A percentile compares a stretch with the other conserved stretches of the same genome.
Conservation (phyloP, 2,329 filamentous ascomycete genomes). For the Byssothecium circinans region DNA sequence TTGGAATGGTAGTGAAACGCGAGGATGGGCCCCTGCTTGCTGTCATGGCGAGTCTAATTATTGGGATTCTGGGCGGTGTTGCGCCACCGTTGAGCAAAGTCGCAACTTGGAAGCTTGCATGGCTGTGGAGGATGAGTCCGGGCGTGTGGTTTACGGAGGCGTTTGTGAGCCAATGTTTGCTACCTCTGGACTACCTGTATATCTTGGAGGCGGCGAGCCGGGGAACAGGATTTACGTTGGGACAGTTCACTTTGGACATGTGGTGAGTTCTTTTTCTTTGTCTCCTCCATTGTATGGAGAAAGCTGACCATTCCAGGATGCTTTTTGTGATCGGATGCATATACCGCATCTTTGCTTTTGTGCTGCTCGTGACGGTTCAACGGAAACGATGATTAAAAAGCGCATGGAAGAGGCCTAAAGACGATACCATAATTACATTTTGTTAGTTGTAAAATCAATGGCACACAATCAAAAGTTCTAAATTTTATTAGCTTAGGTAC, state of each 20-base stretch:
- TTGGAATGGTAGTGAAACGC: conserved; percentile 58
- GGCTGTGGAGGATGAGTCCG: conserved; percentile 59
- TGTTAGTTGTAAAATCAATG: too few species aligned
- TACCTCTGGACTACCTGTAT: conserved; percentile 55
- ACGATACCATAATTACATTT: too few species aligned
- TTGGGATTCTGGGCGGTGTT: conserved; percentile 58
- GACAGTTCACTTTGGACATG: conserved; percentile 51
- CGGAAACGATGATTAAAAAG: conserved; percentile 7
- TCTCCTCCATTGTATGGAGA: not conserved
- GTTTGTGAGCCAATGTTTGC: conserved; percentile 57
- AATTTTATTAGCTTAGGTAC: too few species aligned
- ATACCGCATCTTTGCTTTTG: conserved; percentile 7
- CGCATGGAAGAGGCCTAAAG: too few species aligned
- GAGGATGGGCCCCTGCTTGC: conserved; percentile 61
- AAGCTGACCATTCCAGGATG: conserved; percentile 1
- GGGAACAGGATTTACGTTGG: conserved; percentile 51
- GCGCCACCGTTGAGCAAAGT: conserved; percentile 55
- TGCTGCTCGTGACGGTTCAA: conserved; percentile 7
- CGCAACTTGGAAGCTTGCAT: conserved; percentile 55
- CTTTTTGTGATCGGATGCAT: conserved; percentile 6
- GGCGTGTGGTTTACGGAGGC: conserved; percentile 60
- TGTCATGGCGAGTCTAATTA: conserved; percentile 57
- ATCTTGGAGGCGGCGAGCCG: conserved; percentile 37
- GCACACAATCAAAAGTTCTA: too few species aligned
- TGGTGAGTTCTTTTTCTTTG: conserved; percentile 5